Evolutionary conservation across 1,284 basidiomycete genomes (phyloP).

Genomic region (Inonotus hispidus): DNA sequence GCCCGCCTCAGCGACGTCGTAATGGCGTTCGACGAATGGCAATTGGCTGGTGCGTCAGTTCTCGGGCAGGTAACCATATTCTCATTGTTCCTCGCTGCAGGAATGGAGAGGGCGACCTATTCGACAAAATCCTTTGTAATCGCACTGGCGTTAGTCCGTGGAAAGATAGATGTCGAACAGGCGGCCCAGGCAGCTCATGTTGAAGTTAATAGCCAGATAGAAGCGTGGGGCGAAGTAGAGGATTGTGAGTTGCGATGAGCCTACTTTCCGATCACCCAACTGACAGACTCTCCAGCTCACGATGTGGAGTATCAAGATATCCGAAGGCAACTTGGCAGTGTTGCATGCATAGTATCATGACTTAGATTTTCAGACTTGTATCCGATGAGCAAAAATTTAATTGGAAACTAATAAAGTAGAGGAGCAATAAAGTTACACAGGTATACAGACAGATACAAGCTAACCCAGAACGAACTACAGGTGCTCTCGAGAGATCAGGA

Average conservation of each 20-base stretch:
- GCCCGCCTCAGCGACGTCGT: constrained; percentile 55
- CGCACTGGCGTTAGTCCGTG: constrained; percentile 77
- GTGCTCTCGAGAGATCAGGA: no score
- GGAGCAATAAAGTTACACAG: constrained; percentile 16
- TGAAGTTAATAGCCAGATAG: constrained; percentile 93
- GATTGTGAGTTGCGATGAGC: constrained; percentile 67
- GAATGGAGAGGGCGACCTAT: constrained; percentile 89
- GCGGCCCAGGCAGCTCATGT: constrained; percentile 86
- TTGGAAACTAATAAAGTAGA: constrained; percentile 9
- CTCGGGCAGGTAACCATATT: not conserved
- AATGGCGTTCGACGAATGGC: constrained; percentile 68
- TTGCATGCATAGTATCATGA: constrained; percentile 46
- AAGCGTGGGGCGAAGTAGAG: constrained; percentile 98
- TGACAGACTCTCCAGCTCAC: constrained; percentile 56
- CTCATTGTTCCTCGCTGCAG: constrained; percentile 34
- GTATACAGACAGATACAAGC: constrained; percentile 15
- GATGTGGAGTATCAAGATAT: constrained; percentile 97
- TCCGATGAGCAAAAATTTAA: not conserved
- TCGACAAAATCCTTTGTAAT: constrained; percentile 91
- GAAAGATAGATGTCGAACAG: constrained; percentile 73
- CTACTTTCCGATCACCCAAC: constrained; percentile 9
- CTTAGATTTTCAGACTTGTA: not conserved
- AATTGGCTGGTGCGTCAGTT: constrained; percentile 73
- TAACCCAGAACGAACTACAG: not conserved
- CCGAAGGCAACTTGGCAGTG: constrained; percentile 82